These are phyloP conservation scores for Didymella lethalis DNA, from an alignment of 2,329 filamentous ascomycete genomes.

Conservation along the genomic window DNA sequence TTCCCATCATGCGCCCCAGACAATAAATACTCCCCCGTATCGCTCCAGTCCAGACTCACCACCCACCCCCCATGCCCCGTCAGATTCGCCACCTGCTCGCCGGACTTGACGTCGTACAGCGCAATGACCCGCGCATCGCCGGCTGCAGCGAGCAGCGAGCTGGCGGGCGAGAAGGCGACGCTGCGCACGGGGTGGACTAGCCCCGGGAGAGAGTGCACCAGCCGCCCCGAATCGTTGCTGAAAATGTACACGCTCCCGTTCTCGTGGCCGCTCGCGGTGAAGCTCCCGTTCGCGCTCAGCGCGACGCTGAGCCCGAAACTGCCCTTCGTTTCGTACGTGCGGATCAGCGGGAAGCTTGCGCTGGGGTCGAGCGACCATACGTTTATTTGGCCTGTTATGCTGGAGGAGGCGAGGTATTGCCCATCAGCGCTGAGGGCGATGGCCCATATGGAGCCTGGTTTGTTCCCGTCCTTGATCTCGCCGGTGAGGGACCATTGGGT, in stretches of 20 bases:
- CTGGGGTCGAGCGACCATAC: slow-evolving; percentile 73
- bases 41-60: slow-evolving; percentile 89
- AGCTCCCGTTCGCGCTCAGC: slow-evolving; percentile 77
- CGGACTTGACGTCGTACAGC: slow-evolving; percentile 89
- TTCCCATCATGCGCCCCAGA: slow-evolving; percentile 93
- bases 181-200: slow-evolving; percentile 86
- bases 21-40: slow-evolving; percentile 88
- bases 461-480: slow-evolving; percentile 60
- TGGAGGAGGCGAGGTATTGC: slow-evolving; percentile 83
- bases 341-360: slow-evolving; percentile 67
- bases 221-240: slow-evolving; percentile 85
- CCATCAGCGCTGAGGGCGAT: slow-evolving; percentile 85
- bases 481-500: slow-evolving; percentile 63
- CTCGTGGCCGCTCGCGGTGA: slow-evolving; percentile 91
- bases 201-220: slow-evolving; percentile 85
- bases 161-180: slow-evolving; percentile 86
- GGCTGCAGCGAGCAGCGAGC: slow-evolving; percentile 84
- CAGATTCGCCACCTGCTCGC: slow-evolving; percentile 89
- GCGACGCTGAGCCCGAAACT: slow-evolving; percentile 92
- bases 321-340: slow-evolving; percentile 89
- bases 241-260: slow-evolving; percentile 94
- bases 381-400: slow-evolving; percentile 85
- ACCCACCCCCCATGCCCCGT: slow-evolving; percentile 86
- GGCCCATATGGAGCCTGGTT: slow-evolving; percentile 82
- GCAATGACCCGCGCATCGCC: slow-evolving; percentile 90